A percentile compares a stretch with the other conserved stretches of the same genome.
Conservation (phyloP, 2,329 filamentous ascomycete species). For the Endocalyx cinctus region DNA sequence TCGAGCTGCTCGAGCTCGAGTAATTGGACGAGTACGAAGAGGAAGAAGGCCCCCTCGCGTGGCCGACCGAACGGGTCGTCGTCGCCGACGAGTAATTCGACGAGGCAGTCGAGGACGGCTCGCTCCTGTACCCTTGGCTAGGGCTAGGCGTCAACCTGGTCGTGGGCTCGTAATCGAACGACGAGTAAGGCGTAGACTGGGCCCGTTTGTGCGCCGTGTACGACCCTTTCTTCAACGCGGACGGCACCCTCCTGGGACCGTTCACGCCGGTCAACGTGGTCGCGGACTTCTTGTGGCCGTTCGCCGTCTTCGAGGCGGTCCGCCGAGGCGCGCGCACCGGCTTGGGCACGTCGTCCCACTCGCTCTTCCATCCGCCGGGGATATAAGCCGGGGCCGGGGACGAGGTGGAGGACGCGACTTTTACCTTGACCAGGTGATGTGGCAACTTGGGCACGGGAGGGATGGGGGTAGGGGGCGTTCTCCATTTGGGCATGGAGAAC, state of each 20-base stretch:
- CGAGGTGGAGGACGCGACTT: no score
- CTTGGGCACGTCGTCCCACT: conserved; percentile 19
- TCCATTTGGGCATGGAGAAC: no score
- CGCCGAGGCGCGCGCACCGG: conserved; percentile 6
- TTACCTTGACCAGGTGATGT: conserved; percentile 2
- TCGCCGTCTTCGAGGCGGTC: conserved; percentile 1
- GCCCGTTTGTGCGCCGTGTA: no score
- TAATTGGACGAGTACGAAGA: conserved; percentile 5
- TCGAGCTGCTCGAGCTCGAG: conserved; percentile 1
- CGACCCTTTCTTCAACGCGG: no score
- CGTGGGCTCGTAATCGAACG: no score
- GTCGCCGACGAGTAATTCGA: no score
- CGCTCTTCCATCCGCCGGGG: conserved; percentile 21
- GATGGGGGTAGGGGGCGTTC: background rate
- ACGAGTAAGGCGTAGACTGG: no score
- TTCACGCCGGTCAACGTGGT: background rate
- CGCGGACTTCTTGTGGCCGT: conserved; percentile 3
- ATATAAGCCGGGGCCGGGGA: conserved; percentile 17
- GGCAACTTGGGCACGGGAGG: conserved; percentile 4
- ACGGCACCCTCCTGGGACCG: background rate
- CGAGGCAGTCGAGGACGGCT: no score
- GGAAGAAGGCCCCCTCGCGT: no score
- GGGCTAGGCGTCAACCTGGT: no score
- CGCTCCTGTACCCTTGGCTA: no score
- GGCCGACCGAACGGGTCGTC: no score